Conservation (phyloP, 2,329 filamentous ascomycete genomes). For the Aspergillus niger region DNA sequence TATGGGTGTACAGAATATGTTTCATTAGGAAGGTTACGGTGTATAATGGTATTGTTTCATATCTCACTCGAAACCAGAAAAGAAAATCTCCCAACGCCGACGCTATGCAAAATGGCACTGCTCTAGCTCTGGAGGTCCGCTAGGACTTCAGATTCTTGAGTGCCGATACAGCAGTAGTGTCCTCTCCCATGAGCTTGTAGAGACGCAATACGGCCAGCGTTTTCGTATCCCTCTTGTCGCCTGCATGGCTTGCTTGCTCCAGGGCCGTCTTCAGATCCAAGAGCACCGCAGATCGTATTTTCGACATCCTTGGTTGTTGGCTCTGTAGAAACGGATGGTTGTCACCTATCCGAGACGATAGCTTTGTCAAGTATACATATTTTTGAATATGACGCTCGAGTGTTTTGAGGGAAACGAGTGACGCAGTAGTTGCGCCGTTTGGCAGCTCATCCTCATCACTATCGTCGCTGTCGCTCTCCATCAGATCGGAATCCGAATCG, state of each 20-base stretch:
- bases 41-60: slow-evolving; percentile 44
- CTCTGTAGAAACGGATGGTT: slow-evolving; percentile 65
- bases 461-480: slow-evolving; percentile 32
- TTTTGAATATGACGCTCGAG: slow-evolving; percentile 60
- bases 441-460: slow-evolving; percentile 37
- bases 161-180: slow-evolving; percentile 60
- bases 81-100: slow-evolving; percentile 41
- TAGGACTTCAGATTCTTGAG: slow-evolving; percentile 48
- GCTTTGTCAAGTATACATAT: slow-evolving; percentile 58
- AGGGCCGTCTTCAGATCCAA: slow-evolving; percentile 66
- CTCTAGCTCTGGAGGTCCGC: background rate
- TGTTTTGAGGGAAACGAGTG: slow-evolving; percentile 43
- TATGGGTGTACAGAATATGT: slow-evolving; percentile 45
- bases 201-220: slow-evolving; percentile 60
- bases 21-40: slow-evolving; percentile 45
- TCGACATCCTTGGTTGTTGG: slow-evolving; percentile 58
- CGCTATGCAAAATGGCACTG: slow-evolving; percentile 41
- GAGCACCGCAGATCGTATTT: slow-evolving; percentile 63
- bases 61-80: slow-evolving; percentile 21
- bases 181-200: slow-evolving; percentile 64
- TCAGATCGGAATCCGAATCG: slow-evolving; percentile 39
- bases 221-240: slow-evolving; percentile 38
- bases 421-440: slow-evolving; percentile 36
- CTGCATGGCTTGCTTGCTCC: slow-evolving; percentile 54
- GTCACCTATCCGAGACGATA: slow-evolving; percentile 54